Evolutionary conservation across 148 eudicot species (phyloP).

Genomic region (Camellia sinensis): DNA sequence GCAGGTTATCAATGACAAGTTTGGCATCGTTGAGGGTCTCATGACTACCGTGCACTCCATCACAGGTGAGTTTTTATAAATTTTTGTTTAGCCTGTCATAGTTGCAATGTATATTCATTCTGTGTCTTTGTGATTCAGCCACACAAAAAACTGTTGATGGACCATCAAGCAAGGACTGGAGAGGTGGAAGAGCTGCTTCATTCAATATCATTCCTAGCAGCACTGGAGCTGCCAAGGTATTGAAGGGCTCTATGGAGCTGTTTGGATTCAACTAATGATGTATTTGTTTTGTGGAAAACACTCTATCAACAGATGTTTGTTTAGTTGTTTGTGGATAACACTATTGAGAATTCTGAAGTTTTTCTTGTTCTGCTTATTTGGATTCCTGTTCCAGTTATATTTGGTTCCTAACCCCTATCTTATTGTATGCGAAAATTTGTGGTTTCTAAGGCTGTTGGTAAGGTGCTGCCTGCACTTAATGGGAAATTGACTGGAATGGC

Average conservation of each 20-base stretch:
- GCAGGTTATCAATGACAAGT: slow-evolving; percentile 62
- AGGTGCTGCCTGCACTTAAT: slow-evolving; percentile 63
- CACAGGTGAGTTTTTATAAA: slow-evolving; percentile 33
- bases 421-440: neutral
- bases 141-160: slow-evolving; percentile 54
- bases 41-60: slow-evolving; percentile 71
- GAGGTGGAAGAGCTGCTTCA: slow-evolving; percentile 58
- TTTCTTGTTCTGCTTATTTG: neutral
- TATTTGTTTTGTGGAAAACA: neutral
- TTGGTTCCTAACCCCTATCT: neutral
- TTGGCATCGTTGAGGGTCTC: slow-evolving; percentile 69
- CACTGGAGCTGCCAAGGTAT: slow-evolving; percentile 57
- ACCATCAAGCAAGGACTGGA: slow-evolving; percentile 53
- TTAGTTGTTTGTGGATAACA: no score
- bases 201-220: slow-evolving; percentile 54
- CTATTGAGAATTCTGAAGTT: neutral
- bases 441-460: slow-evolving; percentile 60
- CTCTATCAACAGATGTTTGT: no score
- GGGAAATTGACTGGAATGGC: slow-evolving; percentile 79
- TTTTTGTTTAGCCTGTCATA: neutral
- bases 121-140: slow-evolving; percentile 22
- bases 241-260: slow-evolving; percentile 18
- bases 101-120: neutral
- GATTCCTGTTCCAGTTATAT: neutral
- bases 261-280: neutral